These are phyloP conservation scores for Phytopythium sindhum DNA, from an alignment of 352 stramenopile species.

Conservation along the genomic window DNA sequence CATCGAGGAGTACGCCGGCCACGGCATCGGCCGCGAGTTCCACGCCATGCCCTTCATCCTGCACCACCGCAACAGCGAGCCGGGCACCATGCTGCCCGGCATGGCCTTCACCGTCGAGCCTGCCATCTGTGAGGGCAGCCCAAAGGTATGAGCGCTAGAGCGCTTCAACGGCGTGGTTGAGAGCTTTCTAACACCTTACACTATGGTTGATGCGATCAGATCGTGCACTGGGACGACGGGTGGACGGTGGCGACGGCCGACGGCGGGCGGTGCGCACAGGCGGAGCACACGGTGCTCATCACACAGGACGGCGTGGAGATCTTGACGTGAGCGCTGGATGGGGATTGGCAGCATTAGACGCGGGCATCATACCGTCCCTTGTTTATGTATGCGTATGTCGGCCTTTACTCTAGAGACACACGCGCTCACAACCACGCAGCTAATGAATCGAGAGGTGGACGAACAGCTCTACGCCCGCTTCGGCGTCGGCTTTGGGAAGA, in stretches of 20 bases:
- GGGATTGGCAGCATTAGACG: slow-evolving; percentile 3
- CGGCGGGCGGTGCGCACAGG: slow-evolving; percentile 92
- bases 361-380: background rate
- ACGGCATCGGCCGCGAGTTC: slow-evolving; percentile 96
- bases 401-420: slow-evolving; percentile 1
- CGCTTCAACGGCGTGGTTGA: background rate
- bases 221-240: slow-evolving; percentile 92
- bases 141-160: slow-evolving; percentile 46
- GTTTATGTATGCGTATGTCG: background rate
- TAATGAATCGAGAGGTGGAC: background rate
- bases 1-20: slow-evolving; percentile 92
- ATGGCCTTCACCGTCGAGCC: slow-evolving; percentile 99
- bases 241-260: slow-evolving; percentile 97
- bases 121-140: slow-evolving; percentile 91
- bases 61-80: slow-evolving; percentile 84
- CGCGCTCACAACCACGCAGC: background rate
- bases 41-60: slow-evolving; percentile 95
- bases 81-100: slow-evolving; percentile 81
- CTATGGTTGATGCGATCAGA: slow-evolving; percentile 28
- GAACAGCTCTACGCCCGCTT: slow-evolving; percentile 13
- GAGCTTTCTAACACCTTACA: background rate
- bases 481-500: slow-evolving; percentile 39
- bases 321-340: slow-evolving; percentile 74
- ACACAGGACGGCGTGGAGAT: slow-evolving; percentile 94
- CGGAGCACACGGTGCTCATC: slow-evolving; percentile 97